These are phyloP conservation scores for Naganishia sp. DNA, from an alignment of 1,284 basidiomycete species.

Conservation along the genomic window DNA sequence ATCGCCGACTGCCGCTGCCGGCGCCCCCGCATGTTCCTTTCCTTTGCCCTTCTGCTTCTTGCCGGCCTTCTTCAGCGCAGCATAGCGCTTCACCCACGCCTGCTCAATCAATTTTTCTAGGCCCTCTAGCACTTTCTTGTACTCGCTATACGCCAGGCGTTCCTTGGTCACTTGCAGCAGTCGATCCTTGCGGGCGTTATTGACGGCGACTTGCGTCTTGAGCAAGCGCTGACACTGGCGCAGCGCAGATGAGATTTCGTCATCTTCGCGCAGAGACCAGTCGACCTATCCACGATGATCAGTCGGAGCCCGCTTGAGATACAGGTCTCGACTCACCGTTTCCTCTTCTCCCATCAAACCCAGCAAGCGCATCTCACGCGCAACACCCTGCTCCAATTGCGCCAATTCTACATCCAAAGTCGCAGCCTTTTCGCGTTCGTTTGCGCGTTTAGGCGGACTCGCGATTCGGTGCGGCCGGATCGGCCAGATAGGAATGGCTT, in stretches of 20 bases:
- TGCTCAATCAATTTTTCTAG: constrained; percentile 75
- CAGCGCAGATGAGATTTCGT: constrained; percentile 86
- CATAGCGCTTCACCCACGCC: constrained; percentile 55
- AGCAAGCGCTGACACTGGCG: constrained; percentile 85
- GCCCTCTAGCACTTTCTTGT: constrained; percentile 72
- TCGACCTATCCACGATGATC: constrained; percentile 62
- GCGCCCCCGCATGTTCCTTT: constrained; percentile 22
- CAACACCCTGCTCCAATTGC: constrained; percentile 60
- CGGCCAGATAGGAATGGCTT: constrained; percentile 58
- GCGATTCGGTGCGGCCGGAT: constrained; percentile 30
- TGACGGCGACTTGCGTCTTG: constrained; percentile 70
- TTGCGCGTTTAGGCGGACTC: constrained; percentile 13
- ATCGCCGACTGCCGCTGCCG: not conserved
- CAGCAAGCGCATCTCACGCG: constrained; percentile 58
- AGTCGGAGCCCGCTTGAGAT: no score
- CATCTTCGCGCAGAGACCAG: constrained; percentile 76
- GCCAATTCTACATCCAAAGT: constrained; percentile 53
- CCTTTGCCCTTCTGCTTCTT: constrained; percentile 74
- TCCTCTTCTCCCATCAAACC: constrained; percentile 58
- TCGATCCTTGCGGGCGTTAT: constrained; percentile 76
- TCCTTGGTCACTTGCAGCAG: constrained; percentile 78
- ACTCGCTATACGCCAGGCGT: constrained; percentile 85
- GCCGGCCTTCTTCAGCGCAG: constrained; percentile 61
- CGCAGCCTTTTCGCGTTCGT: constrained; percentile 26
- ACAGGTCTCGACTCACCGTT: constrained; percentile 50